Conservation (phyloP, 495 filamentous ascomycete species). For the Stereocaulon alpinum region DNA sequence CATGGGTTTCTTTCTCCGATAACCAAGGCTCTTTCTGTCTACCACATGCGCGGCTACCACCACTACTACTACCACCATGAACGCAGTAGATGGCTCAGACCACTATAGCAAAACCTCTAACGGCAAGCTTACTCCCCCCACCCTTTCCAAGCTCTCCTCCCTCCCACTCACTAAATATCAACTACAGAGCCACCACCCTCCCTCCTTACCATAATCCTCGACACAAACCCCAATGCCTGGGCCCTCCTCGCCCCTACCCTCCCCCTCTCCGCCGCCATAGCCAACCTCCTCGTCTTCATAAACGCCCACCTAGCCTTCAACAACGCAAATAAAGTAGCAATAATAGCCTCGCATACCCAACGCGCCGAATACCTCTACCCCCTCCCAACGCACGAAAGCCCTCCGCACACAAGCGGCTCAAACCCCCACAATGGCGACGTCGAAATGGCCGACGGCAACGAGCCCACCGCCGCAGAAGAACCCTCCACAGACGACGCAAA, state of each 20-base stretch:
- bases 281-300: conserved; percentile 90
- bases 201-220: conserved; percentile 81
- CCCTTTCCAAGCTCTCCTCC: background rate
- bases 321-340: conserved; percentile 81
- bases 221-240: conserved; percentile 96
- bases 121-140: conserved; percentile 26
- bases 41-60: background rate
- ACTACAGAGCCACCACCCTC: conserved; percentile 62
- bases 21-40: background rate
- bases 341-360: conserved; percentile 82
- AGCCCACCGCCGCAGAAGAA: conserved; percentile 31
- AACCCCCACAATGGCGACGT: conserved; percentile 28
- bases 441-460: conserved; percentile 35
- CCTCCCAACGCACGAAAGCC: conserved; percentile 23
- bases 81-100: conserved; percentile 79
- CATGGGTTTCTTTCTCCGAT: background rate
- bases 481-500: conserved; percentile 40
- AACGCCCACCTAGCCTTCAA: conserved; percentile 91
- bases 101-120: conserved; percentile 58
- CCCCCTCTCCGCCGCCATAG: conserved; percentile 72
- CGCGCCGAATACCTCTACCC: conserved; percentile 87
- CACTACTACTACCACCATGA: conserved; percentile 42
- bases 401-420: conserved; percentile 20
- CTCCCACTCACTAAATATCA: conserved; percentile 13
- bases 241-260: conserved; percentile 62